Evolutionary conservation across 345 rosid genomes (phyloP), one percentile per base, ranked within the genome.

Genomic region (Gynandropsis gynandra): DNA sequence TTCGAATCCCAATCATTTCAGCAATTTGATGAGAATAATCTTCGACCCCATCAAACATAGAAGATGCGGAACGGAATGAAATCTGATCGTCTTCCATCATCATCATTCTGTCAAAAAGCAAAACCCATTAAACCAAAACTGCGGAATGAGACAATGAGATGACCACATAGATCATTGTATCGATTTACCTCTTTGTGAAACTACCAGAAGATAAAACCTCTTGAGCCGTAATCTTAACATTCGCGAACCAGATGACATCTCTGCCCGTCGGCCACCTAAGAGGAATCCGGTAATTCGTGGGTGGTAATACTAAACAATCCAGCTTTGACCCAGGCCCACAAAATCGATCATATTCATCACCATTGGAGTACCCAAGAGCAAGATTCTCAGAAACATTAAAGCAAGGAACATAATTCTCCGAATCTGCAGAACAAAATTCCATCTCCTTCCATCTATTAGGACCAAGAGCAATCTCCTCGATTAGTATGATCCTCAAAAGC

Each of bases 21-120:
- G 99, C 97, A 42, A 93, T 88, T 72, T 93, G 99, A 71, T 88
- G 97, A 0, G 99, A 84, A 74, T 93, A 93, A 55, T 93, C 99
- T 79, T 93, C 99, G 47, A 93, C 77, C 21, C 95, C 88, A 70
- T 93, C 95, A 74, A 69, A 88, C 82, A 78, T 88, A 49, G 65
- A 80, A 17, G 94, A 80, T 33, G 88, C 86, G 18, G 99, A 88
- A 19, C 95, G 83, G 50, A 93, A 93, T 16, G 99, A 88, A 60
- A 93, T 85, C 67, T 88, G 97, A 46, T 93, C 95, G 9, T 88
- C 90, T 29, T 93, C 97, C 79, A 92, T 47, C 80, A 88, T 85
- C 99, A 93, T 88, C 97, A 93, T 93, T 72, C 98, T 90, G 58
- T 20, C 42, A 40, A 27, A 35, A 47, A 2, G 9, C 10, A 35